Base-by-base conservation (phyloP, 345 rosid species). In the Pistacia vera region DNA sequence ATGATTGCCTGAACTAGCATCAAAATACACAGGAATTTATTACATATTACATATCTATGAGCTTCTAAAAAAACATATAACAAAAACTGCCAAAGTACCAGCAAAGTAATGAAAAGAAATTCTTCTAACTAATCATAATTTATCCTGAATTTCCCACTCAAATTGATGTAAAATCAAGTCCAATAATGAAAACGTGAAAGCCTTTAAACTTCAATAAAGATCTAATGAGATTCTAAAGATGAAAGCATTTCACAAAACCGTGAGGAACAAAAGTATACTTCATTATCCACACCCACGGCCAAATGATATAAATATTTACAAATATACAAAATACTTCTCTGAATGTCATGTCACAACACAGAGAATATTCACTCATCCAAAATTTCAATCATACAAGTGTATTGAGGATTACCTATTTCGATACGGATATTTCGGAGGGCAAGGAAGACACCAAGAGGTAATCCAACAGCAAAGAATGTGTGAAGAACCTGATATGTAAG, bases 401-500 rank as follows among this genome's bases (percentile, higher is more conserved):
- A 60, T 55, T 78, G 33, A 70, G 58, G 57, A 72, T 75, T 93
- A 96, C 98, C 97, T 52, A 91, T 78, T 69, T 98, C 99, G 75
- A 96, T 85, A 55, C 97, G 98, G 76, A 92, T 73, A 81, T 96
- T 96, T 33, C 98, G 92, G 73, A 96, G 97, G 38, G 97, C 88
- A 62, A 96, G 98, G 81, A 96, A 96, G 83, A 93, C 98, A 80
- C 99, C 98, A 73, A 96, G 91, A 76, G 99, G 99, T 20, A 98
- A 93, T 78, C 99, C 99, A 83, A 96, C 99, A 12, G 99, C 99
- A 81, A 91, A 96, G 85, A 93, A 96, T 48, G 99, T 96, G 82
- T 96, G 98, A 74, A 96, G n/a, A n/a, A n/a, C 97, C 99, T 96
- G 83, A 83, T 48, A 57, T 48, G 66, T 28, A 65, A 77, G 64